Percentiles rank a stretch among this genome's conserved stretches.
Evolutionary conservation across 106 monocot genomes (phyloP).

Genomic region (Dioscorea dumetorum): DNA sequence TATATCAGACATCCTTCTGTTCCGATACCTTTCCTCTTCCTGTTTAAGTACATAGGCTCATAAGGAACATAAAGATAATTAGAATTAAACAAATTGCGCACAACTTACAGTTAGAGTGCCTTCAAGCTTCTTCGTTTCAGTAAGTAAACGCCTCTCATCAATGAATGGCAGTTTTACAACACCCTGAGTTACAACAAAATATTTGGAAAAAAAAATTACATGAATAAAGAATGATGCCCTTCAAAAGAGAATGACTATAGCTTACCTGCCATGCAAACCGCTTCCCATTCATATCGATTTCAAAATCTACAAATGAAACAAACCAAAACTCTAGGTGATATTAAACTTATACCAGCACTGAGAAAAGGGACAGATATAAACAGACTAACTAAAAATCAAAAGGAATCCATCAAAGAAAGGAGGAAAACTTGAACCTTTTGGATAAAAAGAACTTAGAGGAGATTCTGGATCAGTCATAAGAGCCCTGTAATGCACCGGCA

Average conservation of each 20-base stretch:
- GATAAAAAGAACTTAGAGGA: conserved; percentile 75
- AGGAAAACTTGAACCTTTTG: conserved; percentile 39
- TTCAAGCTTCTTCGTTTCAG: conserved; percentile 79
- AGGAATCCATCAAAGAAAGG: too few relatives aligned
- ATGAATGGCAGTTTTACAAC: conserved; percentile 96
- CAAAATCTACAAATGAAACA: conserved; percentile 64
- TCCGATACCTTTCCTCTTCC: conserved; percentile 83
- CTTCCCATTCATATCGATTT: conserved; percentile 96
- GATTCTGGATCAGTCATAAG: conserved; percentile 84
- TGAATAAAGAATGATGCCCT: background rate
- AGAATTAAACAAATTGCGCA: too few relatives aligned
- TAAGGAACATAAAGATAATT: too few relatives aligned
- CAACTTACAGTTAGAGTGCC: conserved; percentile 55
- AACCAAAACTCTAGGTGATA: background rate
- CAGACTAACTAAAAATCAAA: background rate
- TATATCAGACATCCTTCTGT: conserved; percentile 79
- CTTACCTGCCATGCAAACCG: conserved; percentile 93
- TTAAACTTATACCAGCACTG: background rate
- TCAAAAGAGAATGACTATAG: background rate
- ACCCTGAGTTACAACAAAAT: conserved; percentile 39
- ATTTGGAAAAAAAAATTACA: background rate
- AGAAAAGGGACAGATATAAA: background rate
- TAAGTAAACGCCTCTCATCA: conserved; percentile 66
- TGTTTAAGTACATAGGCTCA: conserved; percentile 18
- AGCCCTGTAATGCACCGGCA: conserved; percentile 62